Evolutionary conservation across 106 monocot genomes (phyloP), one percentile per base, ranked within the genome.

Genomic region (Triglochin maritima): DNA sequence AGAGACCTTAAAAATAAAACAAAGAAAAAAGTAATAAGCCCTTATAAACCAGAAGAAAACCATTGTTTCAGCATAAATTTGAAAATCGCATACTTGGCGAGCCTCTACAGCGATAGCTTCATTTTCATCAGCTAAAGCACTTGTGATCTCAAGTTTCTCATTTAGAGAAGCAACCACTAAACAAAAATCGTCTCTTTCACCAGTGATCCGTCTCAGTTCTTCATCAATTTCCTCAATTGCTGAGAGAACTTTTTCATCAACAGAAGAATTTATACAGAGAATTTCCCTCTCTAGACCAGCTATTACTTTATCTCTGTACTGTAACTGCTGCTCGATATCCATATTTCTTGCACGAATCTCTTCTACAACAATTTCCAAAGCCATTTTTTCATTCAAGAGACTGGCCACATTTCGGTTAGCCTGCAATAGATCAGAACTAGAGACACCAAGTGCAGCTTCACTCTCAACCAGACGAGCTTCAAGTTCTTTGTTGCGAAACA

Each of bases 51-150:
- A n/a, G n/a, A n/a, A n/a, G n/a, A n/a, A n/a, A n/a, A n/a, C n/a
- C n/a, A n/a, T n/a, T n/a, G n/a, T n/a, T n/a, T n/a, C n/a, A n/a
- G n/a, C n/a, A n/a, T n/a, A n/a, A n/a, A n/a, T n/a, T n/a, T n/a
- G n/a, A n/a, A n/a, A n/a, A 65, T 17, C 50, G 50, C 68, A 45
- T 81, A 90, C 89, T 60, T 86, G 86, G 41, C 77, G 74, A 58
- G 86, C 83, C 68, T 90, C 89, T 61, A 86, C 71, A 47, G 86
- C 83, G 77, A 84, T 67, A 29, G 89, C 89, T 86, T 90, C 89
- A 69, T 83, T 90, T 75, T 90, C 89, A 77, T 90, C 89, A 77
- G 81, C 89, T 67, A 90, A 77, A 61, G 89, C 65, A 69, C 74
- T 76, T 45, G 70, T 68, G 81, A 84, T 78, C 9, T 86, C 89